Evolutionary conservation across 2,329 filamentous ascomycete genomes (phyloP).

Genomic region (Trichoderma sp.): DNA sequence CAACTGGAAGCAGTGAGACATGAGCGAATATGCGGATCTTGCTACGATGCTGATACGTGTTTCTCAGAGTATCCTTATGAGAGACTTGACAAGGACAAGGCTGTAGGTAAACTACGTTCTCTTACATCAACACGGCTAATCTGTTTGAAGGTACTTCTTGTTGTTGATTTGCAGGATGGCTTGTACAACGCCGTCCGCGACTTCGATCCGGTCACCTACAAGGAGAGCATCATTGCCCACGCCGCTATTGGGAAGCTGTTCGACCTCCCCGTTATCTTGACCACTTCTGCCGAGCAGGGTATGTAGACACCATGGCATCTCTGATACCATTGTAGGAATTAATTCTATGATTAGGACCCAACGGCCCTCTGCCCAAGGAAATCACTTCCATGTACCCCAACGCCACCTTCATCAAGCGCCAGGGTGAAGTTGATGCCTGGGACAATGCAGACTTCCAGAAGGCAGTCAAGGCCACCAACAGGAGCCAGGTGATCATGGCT

Average conservation of each 20-base stretch:
- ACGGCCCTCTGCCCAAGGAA: constrained; percentile 62
- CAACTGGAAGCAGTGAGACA: neutral
- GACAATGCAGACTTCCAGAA: constrained; percentile 70
- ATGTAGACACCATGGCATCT: constrained; percentile 1
- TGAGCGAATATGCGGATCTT: neutral
- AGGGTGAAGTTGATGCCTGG: constrained; percentile 77
- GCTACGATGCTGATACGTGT: neutral
- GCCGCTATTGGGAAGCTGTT: constrained; percentile 64
- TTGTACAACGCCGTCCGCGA: constrained; percentile 58
- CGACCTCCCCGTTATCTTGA: constrained; percentile 68
- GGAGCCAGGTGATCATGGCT: constrained; percentile 70
- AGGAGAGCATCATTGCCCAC: constrained; percentile 68
- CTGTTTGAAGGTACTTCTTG: constrained; percentile 38
- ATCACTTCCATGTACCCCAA: constrained; percentile 60
- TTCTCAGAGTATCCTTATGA: constrained; percentile 18
- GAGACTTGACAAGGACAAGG: constrained; percentile 26
- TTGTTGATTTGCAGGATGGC: constrained; percentile 45
- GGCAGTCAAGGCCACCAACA: constrained; percentile 65
- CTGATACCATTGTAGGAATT: neutral
- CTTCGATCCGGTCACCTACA: constrained; percentile 65
- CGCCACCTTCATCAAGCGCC: constrained; percentile 65
- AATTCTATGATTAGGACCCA: constrained; percentile 56
- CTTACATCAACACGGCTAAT: neutral
- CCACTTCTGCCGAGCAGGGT: constrained; percentile 66
- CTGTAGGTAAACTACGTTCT: neutral